Conservation (phyloP, 495 filamentous ascomycete species). For the Chaetomidium leptoderma region DNA sequence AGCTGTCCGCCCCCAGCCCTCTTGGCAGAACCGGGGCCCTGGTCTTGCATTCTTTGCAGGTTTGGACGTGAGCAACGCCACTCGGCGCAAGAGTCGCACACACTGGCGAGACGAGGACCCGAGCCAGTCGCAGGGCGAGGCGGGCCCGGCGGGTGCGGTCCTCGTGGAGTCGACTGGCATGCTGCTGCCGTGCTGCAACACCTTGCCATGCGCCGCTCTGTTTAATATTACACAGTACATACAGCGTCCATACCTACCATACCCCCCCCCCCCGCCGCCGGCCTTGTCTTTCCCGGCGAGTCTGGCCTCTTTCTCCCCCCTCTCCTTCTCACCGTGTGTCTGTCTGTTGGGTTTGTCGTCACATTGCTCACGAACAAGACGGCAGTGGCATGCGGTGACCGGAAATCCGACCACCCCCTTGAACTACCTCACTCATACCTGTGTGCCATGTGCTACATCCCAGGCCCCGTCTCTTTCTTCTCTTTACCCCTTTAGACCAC, state of each 20-base stretch:
- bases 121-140: constrained; percentile 14
- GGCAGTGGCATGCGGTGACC: constrained; percentile 10
- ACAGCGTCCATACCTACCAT: constrained; percentile 14
- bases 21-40: constrained; percentile 17
- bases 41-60: constrained; percentile 21
- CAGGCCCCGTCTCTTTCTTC: constrained; percentile 8
- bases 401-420: constrained; percentile 8
- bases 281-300: constrained; percentile 7
- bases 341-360: constrained; percentile 8
- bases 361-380: constrained; percentile 6
- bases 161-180: constrained; percentile 20
- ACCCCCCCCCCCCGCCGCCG: constrained; percentile 9
- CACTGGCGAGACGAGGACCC: background rate
- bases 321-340: constrained; percentile 11
- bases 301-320: constrained; percentile 12
- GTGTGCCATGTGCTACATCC: constrained; percentile 18
- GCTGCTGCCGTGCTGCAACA: constrained; percentile 1
- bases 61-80: constrained; percentile 23
- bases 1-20: constrained; percentile 11
- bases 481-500: constrained; percentile 3
- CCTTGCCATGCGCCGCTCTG: constrained; percentile 17
- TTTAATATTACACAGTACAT: constrained; percentile 17
- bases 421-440: background rate
- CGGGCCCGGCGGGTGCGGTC: constrained; percentile 10
- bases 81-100: constrained; percentile 19